phyloP scores from a whole-genome alignment of 805 yeast species.

The Cyberlindnera xylosilytica region DNA sequence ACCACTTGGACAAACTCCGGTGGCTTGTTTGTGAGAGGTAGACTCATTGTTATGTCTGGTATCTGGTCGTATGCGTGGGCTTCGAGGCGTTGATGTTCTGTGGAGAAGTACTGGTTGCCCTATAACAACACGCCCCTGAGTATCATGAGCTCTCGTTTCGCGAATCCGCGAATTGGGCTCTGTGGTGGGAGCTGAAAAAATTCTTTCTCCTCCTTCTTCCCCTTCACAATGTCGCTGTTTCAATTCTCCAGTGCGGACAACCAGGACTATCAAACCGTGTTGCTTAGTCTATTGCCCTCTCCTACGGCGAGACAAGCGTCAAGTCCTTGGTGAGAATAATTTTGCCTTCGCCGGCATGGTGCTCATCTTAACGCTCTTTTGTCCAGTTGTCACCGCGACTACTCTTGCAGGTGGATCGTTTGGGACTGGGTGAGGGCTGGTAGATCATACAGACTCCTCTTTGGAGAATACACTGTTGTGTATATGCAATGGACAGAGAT shows the following conservation, averaged over 20 bases:
- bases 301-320: slow-evolving; percentile 52
- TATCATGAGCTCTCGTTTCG: background rate
- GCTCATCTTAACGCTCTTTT: slow-evolving; percentile 72
- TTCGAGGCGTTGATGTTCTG: too few species aligned
- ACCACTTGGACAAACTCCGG: slow-evolving; percentile 21
- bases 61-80: too few species aligned
- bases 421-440: slow-evolving; percentile 58
- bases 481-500: too few species aligned
- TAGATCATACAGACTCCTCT: slow-evolving; percentile 49
- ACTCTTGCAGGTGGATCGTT: slow-evolving; percentile 38
- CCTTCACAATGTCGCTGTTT: background rate
- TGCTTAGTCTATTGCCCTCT: slow-evolving; percentile 43
- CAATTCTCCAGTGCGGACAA: slow-evolving; percentile 57
- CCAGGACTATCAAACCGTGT: slow-evolving; percentile 74
- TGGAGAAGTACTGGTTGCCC: background rate
- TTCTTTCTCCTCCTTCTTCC: slow-evolving; percentile 1
- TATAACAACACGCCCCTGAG: background rate
- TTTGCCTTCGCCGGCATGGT: slow-evolving; percentile 28
- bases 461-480: background rate
- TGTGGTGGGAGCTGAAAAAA: background rate
- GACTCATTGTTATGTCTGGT: slow-evolving; percentile 1
- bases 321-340: slow-evolving; percentile 66
- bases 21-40: background rate
- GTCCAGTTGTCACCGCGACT: slow-evolving; percentile 32
- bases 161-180: slow-evolving; percentile 1